A percentile compares a stretch with the other conserved stretches of the same genome.
phyloP scores from a whole-genome alignment of 805 yeast genomes.

The Metschnikowia matae region DNA sequence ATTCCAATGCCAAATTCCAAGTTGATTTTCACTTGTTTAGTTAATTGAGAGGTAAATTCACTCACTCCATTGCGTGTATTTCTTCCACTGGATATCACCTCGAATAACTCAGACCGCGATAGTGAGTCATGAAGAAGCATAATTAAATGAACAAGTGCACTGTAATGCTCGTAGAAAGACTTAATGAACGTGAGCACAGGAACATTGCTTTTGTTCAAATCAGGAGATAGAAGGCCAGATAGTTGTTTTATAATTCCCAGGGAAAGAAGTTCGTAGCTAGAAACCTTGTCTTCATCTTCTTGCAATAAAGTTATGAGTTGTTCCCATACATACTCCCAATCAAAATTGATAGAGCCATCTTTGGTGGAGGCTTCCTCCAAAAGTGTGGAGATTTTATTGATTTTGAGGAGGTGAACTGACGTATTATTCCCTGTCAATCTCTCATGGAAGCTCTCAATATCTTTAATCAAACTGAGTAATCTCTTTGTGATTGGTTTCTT shows the following conservation, averaged over 20 bases:
- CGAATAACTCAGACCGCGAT: no score
- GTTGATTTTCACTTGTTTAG: constrained; percentile 31
- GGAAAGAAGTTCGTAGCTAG: constrained; percentile 71
- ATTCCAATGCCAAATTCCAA: constrained; percentile 27
- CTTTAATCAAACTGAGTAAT: neutral
- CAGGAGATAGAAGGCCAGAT: constrained; percentile 1
- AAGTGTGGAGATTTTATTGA: neutral
- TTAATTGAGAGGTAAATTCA: no score
- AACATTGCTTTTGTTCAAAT: neutral
- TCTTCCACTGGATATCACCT: no score
- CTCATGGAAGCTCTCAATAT: neutral
- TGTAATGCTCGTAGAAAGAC: constrained; percentile 27
- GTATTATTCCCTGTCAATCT: neutral
- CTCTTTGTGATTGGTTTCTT: neutral
- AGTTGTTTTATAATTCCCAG: constrained; percentile 54
- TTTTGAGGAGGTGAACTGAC: neutral
- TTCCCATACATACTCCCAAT: constrained; percentile 28
- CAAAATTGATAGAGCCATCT: constrained; percentile 3
- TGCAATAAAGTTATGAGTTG: constrained; percentile 17
- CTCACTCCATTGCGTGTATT: no score
- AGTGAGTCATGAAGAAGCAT: no score
- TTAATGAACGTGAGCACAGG: constrained; percentile 40
- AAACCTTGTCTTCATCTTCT: constrained; percentile 29
- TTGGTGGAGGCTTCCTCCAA: neutral
- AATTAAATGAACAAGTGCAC: constrained; percentile 21